Evolutionary conservation across 176 grass and related monocot genomes (phyloP), one percentile per base, ranked within the genome.

Genomic region (Cenchrus fungigraminus): DNA sequence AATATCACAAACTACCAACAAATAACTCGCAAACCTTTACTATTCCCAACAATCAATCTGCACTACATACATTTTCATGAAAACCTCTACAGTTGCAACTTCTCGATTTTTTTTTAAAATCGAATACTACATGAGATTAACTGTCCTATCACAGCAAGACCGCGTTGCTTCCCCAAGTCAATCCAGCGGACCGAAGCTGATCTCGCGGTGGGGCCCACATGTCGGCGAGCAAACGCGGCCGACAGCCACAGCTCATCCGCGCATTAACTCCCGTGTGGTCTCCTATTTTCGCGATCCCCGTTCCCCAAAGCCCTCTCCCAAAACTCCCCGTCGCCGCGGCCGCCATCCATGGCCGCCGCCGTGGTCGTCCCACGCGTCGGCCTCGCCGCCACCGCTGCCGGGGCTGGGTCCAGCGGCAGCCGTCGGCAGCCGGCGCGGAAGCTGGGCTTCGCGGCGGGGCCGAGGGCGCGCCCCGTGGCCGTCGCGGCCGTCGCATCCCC

Each of bases 401-500:
- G 37, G 37, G n/a, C 71, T 0, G 71, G 71, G 22, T 16, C 85
- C 40, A 70, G 2, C 12, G 8, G 19, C 8, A 70, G 34, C 34
- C 42, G 15, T 12, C 7, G 61, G 40, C 50, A 51, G 68, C 52
- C 28, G 56, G 9, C 53, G 66, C 22, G 11, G 71, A 34, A 42
- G 51, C 60, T 58, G 40, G 12, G 60, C 5, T 2, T 87, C 17
- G 17, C 59, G 8, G 12, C 51, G 8, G 65, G 71, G 17, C 37
- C 61, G 71, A 76, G 71, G 43, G 50, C 85, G 22, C 78, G 70
- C 49, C 8, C 54, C 8, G 61, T 68, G 3, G 61, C 51, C 8
- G 78, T 59, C 17, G 61, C 42, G 1, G 52, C 65, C 17, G 25
- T 69, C 5, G 42, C 65, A 17, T 68, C 85, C 40, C 68, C 78